Conservation (phyloP, 2,329 filamentous ascomycete species). For the Neoarthrinium moseri region DNA sequence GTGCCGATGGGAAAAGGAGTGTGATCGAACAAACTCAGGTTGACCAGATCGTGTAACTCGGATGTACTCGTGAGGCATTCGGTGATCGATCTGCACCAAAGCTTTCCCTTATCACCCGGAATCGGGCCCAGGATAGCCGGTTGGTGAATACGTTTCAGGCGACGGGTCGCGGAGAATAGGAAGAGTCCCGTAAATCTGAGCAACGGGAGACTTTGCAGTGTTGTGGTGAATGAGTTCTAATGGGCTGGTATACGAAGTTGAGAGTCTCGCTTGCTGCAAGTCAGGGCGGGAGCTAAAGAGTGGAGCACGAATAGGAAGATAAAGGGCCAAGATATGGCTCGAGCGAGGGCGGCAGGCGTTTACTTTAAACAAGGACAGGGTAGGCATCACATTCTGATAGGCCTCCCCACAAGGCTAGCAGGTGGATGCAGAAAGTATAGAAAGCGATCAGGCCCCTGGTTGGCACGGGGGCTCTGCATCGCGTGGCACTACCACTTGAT, state of each 20-base stretch:
- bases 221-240: not conserved
- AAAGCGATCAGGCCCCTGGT: slow-evolving; percentile 1
- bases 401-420: slow-evolving; percentile 6
- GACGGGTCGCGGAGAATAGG: not conserved
- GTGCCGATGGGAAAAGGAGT: slow-evolving; percentile 21
- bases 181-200: not conserved
- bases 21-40: slow-evolving; percentile 18
- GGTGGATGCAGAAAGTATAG: slow-evolving; percentile 5
- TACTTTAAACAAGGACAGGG: slow-evolving; percentile 7
- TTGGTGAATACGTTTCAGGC: not conserved
- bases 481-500: slow-evolving; percentile 8
- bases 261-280: not conserved
- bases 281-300: slow-evolving; percentile 6
- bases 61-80: slow-evolving; percentile 13
- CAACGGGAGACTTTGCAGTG: not conserved
- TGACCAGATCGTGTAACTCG: slow-evolving; percentile 12
- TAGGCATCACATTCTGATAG: slow-evolving; percentile 6
- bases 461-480: not conserved
- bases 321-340: slow-evolving; percentile 4
- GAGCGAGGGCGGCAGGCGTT: slow-evolving; percentile 2
- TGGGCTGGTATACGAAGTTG: not conserved
- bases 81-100: slow-evolving; percentile 2
- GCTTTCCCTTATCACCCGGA: not conserved
- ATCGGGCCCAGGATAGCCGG: not conserved
- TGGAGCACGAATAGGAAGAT: slow-evolving; percentile 11